Base-by-base conservation (phyloP, 2,329 filamentous ascomycete species). In the Alternaria sp. region DNA sequence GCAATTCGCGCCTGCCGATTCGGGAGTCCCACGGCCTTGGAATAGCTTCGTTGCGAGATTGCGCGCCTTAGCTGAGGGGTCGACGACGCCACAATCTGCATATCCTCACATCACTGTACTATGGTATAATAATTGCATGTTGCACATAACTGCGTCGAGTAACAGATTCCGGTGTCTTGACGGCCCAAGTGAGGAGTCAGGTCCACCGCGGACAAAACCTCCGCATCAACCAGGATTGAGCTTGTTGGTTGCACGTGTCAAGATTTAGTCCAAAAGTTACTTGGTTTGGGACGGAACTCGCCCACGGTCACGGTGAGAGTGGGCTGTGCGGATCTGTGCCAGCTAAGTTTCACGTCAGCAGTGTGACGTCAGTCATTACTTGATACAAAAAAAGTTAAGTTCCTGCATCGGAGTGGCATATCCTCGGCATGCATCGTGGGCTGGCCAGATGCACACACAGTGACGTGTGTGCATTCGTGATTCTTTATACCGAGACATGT, bases 1-100 rank as follows among this genome's bases (percentile, higher is more conserved):
- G 44, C 60, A 61, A 54, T 55, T 64, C 37, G 60, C 64, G 66
- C 64, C 68, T 70, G 65, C 68, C 64, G 45, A 28, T 68, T 69
- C 51, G 45, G 60, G 63, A 66, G 41, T 63, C 44, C 65, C 59
- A 43, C 28, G 44, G 58, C 55, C 28, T 23, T 65, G 62, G 62
- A 33, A 26, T 26, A 33, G 21, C 28, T 47, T 21, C 33, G 55
- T 18, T 53, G 60, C 25, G 55, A 59, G 57, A 44, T 59, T 51
- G 55, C 61, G 51, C 58, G 51, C 60, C 56, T 61, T 47, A 30
- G 53, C 26, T 45, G 54, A 63, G 55, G 60, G 55, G 59, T 44
- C 18, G n/a, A 23, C 28, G 41, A 58, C 56, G 61, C 64, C 66
- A 68, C 64, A 49, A 45, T 50, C 45, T 51, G 46, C 54, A 37